phyloP scores from a whole-genome alignment of 75 land plant genomes.

The Selaginella tamariscina region DNA sequence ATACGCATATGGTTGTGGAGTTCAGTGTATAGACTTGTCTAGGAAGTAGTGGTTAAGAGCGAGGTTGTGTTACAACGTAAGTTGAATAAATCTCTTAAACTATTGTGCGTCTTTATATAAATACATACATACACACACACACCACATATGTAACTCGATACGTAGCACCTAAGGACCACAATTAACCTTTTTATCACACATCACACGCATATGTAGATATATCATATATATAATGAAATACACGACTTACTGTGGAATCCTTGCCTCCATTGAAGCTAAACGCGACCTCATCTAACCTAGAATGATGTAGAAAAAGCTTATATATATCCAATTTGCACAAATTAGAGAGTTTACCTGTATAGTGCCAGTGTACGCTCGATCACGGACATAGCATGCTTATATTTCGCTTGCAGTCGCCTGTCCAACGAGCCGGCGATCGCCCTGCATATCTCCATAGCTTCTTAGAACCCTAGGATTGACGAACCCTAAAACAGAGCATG shows the following conservation, averaged over 20 bases:
- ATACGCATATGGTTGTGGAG: too few relatives aligned
- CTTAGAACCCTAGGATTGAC: neutral
- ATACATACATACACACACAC: neutral
- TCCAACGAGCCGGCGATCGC: slow-evolving; percentile 59
- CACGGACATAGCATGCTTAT: slow-evolving; percentile 56
- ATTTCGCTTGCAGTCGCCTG: slow-evolving; percentile 66
- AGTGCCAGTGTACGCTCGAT: slow-evolving; percentile 67
- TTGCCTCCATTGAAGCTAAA: slow-evolving; percentile 97
- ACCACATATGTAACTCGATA: too few relatives aligned
- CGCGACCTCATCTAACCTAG: slow-evolving; percentile 78
- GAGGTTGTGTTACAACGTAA: too few relatives aligned
- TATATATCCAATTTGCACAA: neutral
- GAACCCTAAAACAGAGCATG: neutral
- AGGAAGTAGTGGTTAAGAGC: too few relatives aligned
- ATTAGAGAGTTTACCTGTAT: slow-evolving; percentile 38
- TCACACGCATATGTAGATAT: too few relatives aligned
- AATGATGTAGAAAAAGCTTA: neutral
- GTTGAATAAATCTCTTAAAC: too few relatives aligned
- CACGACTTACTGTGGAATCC: slow-evolving; percentile 73
- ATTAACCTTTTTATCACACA: too few relatives aligned
- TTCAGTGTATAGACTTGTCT: too few relatives aligned
- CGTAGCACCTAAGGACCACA: too few relatives aligned
- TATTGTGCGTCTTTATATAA: too few relatives aligned
- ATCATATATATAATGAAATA: too few relatives aligned
- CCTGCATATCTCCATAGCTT: slow-evolving; percentile 67